Evolutionary conservation across 169 alveolate genomes (phyloP), one percentile per base, ranked within the genome.

Genomic region (Cyclospora cayetanensis): DNA sequence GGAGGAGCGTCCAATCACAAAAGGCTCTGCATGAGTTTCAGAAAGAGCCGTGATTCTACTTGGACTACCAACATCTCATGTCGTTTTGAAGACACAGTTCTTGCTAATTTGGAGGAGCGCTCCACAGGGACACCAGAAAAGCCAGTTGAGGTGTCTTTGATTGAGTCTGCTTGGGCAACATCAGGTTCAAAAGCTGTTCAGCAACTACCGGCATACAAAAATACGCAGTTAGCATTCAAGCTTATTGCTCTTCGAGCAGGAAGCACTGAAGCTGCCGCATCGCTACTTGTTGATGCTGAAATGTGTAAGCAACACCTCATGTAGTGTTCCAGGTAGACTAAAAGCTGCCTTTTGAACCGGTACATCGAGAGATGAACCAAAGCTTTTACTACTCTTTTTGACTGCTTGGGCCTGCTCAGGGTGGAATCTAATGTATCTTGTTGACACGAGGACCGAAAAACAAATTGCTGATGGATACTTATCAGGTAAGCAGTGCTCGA

Each of bases 1-100:
- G 89, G 89, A 5, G 89, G 89, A 52, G 35, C 43, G 27, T 20
- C 41, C n/a, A 80, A 80, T 80, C 22, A 31, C n/a, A 52, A 5
- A 50, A 63, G 89, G 72, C 89, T 80, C 37, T 80, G 89, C 52
- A 20, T 52, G 29, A 25, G 89, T n/a, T 80, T 80, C 52, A 52
- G 74, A 31, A 37, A 46, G 12, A 34, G 39, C 74, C 50, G n/a
- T 11, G 53, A 42, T 22, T 46, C 29, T 25, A 74, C 15, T 1
- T 25, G 29, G 27, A 35, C 12, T 31, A 1, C 34, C n/a, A 63
- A 80, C 31, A 29, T 29, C 3, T 63, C 74, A 3, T 80, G 89
- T n/a, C 20, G 31, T 4, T 80, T 46, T 63, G 89, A 80, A 0
- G 89, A 80, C 50, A 80, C 89, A 22, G 74, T 80, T 18, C 74